Evolutionary conservation across 441 rosid genomes (phyloP).

Genomic region (Croton setiger): DNA sequence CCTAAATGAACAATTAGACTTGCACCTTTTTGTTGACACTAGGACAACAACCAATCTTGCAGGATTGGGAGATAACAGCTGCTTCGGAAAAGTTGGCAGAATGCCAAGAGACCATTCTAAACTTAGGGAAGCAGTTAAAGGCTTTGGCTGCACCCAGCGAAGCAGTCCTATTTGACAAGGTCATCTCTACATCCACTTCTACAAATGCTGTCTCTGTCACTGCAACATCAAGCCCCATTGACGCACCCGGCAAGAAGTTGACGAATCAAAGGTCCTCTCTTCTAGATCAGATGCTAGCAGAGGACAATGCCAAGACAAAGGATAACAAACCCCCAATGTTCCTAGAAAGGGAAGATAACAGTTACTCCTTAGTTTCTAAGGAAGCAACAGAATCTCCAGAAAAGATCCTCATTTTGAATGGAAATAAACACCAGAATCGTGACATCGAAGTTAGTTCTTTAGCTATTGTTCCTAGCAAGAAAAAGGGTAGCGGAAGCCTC

Average conservation of each 20-base stretch:
- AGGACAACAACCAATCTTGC: slow-evolving; percentile 23
- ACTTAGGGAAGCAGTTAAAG: slow-evolving; percentile 80
- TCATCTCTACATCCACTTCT: slow-evolving; percentile 30
- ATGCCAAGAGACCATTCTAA: slow-evolving; percentile 86
- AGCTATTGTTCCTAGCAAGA: slow-evolving; percentile 60
- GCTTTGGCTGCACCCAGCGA: slow-evolving; percentile 67
- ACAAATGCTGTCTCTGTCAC: slow-evolving; percentile 17
- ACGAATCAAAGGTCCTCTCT: slow-evolving; percentile 61
- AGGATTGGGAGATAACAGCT: slow-evolving; percentile 82
- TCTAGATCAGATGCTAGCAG: slow-evolving; percentile 79
- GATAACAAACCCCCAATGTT: slow-evolving; percentile 25
- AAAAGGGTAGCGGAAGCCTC: slow-evolving; percentile 43
- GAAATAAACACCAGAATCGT: slow-evolving; percentile 26
- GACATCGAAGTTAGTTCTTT: slow-evolving; percentile 30
- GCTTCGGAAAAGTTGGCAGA: slow-evolving; percentile 93
- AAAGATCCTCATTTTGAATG: slow-evolving; percentile 37
- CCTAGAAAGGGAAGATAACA: slow-evolving; percentile 19
- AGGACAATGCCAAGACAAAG: slow-evolving; percentile 40
- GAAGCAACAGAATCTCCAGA: slow-evolving; percentile 38
- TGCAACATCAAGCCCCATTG: neutral
- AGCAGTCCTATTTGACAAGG: slow-evolving; percentile 46
- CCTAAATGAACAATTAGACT: neutral
- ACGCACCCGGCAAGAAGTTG: slow-evolving; percentile 38
- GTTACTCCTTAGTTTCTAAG: slow-evolving; percentile 27
- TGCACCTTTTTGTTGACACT: slow-evolving; percentile 7